Evolutionary conservation across 225 moss, liverwort and hornwort species (phyloP), one percentile per base, ranked within the genome.

Genomic region (Polytrichum commune): DNA sequence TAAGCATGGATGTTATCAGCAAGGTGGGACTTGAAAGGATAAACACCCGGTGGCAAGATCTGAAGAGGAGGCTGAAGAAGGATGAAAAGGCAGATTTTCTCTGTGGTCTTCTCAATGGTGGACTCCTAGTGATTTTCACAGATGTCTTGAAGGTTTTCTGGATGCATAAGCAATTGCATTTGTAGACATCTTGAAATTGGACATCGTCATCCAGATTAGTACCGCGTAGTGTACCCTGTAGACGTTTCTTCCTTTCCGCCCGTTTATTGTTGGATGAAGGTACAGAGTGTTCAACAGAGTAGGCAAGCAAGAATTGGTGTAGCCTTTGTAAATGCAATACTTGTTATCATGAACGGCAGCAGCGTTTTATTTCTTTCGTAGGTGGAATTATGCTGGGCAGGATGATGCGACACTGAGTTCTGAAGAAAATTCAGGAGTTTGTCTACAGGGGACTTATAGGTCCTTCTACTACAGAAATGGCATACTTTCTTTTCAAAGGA

Each of bases 1-100:
- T 61, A 53, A 55, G 53, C 65, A 69, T 8, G 55, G 78, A 70
- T 71, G 53, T 62, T 60, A 57, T 58, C n/a, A 58, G 58, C 58
- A 20, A 20, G 58, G 58, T 58, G 58, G 58, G 24, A 6, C 24
- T 58, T 58, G 22, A 22, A 58, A 58, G 58, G 20, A 24, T 24
- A 46, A 20, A 58, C 58, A 58, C 20, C 24, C n/a, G 23, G 58
- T n/a, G 58, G 58, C 22, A 20, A 58, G 58, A 46, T 46, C 58
- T 24, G 58, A 22, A 24, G 58, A 58, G 58, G 24, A 58, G 24
- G 24, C 20, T 58, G 58, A 58, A 58, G 58, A 58, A 58, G 22
- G 7, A 58, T 58, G 22, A n/a, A 20, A 20, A 20, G 24, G 58
- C 58, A 58, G 58, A 24, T 20, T 8, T 24, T 58, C 46, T 46